Base-by-base conservation (phyloP, 78 protist genomes). In the Dictyostelium brefeldianum region DNA sequence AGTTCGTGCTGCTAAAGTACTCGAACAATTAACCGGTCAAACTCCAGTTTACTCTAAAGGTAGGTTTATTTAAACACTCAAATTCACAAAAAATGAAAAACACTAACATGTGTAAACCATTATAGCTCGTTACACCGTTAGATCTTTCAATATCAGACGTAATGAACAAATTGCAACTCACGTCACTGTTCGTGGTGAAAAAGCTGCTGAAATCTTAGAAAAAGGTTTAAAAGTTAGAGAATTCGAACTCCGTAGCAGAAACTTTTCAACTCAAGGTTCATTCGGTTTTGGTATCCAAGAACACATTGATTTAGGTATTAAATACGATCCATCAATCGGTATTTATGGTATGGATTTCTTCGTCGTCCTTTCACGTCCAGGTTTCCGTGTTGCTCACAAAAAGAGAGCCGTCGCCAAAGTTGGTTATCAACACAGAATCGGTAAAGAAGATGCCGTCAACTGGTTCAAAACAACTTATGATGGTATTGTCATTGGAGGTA, bases 321-420 rank as follows among this genome's bases (percentile, higher is more conserved):
- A 98, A 96, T 99, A 99, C 98, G 99, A 99, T 95, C 99, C 99
- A 67, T 46, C 90, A 75, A 97, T 95, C 64, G 99, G 99, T 75
- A 99, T 99, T 90, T 98, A 97, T 97, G 99, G 99, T 92, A 98
- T 98, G 99, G 99, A 98, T 96, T 98, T 99, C 98, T 97, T 80
- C 97, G 99, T 99, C 57, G 98, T 98, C 71, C 97, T 99, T 56
- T 48, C 75, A 48, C 97, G 99, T 87, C 97, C 98, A 94, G 98
- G 99, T 64, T 43, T 14, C 89, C 97, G 99, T 84, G 98, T 99
- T 22, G 47, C 97, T 79, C 50, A 48, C 48, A 94, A 97, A 91
- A 94, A 91, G 83, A 96, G 95, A 89, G 1, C 41, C 36, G 14
- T 1, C 31, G 9, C 80, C 67, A 48, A 77, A 65, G 85, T 98